Percentiles rank a stretch among this genome's conserved stretches.
These are phyloP conservation scores for Sordaria brevicollis DNA, from an alignment of 495 filamentous ascomycete genomes.

Conservation along the genomic window DNA sequence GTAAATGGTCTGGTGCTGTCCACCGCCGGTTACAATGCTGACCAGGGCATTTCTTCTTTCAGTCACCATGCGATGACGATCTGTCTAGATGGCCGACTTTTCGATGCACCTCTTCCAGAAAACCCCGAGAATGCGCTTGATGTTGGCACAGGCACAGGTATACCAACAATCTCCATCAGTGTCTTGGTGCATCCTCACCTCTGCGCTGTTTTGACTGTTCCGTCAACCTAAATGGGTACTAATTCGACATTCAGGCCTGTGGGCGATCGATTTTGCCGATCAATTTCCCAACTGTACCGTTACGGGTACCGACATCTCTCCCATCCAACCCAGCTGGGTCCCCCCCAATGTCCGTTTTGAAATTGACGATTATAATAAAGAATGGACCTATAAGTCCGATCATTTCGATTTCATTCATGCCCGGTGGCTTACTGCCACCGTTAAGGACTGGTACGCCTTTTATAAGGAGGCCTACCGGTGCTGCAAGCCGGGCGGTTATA, in stretches of 20 bases:
- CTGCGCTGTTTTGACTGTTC: neutral
- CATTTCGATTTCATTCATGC: conserved; percentile 48
- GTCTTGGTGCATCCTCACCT: neutral
- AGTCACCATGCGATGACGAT: conserved; percentile 10
- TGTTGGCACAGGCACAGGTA: conserved; percentile 42
- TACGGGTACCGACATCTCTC: conserved; percentile 52
- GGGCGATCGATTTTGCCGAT: neutral
- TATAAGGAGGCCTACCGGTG: too few relatives aligned
- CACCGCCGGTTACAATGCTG: neutral
- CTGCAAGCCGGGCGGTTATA: conserved; percentile 27
- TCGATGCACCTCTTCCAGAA: conserved; percentile 41
- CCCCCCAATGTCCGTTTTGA: conserved; percentile 48
- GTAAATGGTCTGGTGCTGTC: conserved; percentile 10
- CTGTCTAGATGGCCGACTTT: conserved; percentile 42
- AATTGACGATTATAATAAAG: conserved; percentile 46
- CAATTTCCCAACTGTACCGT: conserved; percentile 8
- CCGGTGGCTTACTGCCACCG: conserved; percentile 35
- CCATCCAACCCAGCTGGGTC: conserved; percentile 46
- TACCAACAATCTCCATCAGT: neutral
- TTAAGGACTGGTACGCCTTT: conserved; percentile 48
- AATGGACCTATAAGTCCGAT: conserved; percentile 37
- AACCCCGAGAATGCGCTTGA: conserved; percentile 44
- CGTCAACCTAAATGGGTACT: too few relatives aligned
- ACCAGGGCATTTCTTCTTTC: neutral
- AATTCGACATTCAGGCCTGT: neutral